Evolutionary conservation across 768 basidiomycete genomes (phyloP).

Genomic region (Cystobasidium tubakii): DNA sequence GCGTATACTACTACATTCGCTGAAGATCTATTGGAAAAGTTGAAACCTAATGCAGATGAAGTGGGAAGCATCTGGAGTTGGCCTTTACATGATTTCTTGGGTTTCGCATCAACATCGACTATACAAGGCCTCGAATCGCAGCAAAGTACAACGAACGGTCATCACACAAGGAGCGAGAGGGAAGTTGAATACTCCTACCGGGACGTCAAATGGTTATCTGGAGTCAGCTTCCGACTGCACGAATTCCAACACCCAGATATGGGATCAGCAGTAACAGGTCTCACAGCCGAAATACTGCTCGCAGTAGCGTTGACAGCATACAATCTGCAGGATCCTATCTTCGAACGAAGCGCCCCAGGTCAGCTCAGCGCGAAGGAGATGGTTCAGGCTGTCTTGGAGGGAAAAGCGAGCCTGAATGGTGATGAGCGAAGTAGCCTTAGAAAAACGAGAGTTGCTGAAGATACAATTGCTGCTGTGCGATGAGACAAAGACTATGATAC

Average conservation of each 20-base stretch:
- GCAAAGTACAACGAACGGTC: neutral
- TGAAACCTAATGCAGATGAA: conserved; percentile 39
- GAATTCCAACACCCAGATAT: conserved; percentile 34
- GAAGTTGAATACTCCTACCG: conserved; percentile 11
- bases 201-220: conserved; percentile 27
- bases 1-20: conserved; percentile 33
- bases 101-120: conserved; percentile 1
- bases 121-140: neutral
- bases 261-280: conserved; percentile 38
- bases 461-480: conserved; percentile 11
- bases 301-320: conserved; percentile 18
- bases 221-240: conserved; percentile 40
- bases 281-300: conserved; percentile 44
- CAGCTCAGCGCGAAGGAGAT: conserved; percentile 20
- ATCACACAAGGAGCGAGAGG: neutral
- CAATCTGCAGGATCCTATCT: neutral
- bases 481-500: neutral
- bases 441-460: conserved; percentile 4
- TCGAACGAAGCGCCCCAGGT: conserved; percentile 3
- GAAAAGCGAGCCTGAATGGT: conserved; percentile 26
- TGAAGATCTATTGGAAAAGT: neutral
- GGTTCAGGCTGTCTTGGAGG: conserved; percentile 26
- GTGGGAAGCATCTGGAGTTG: conserved; percentile 42
- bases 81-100: conserved; percentile 26
- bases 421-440: conserved; percentile 20